Evolutionary conservation across 2,329 filamentous ascomycete genomes (phyloP).

Genomic region (Hypocreales sp.): DNA sequence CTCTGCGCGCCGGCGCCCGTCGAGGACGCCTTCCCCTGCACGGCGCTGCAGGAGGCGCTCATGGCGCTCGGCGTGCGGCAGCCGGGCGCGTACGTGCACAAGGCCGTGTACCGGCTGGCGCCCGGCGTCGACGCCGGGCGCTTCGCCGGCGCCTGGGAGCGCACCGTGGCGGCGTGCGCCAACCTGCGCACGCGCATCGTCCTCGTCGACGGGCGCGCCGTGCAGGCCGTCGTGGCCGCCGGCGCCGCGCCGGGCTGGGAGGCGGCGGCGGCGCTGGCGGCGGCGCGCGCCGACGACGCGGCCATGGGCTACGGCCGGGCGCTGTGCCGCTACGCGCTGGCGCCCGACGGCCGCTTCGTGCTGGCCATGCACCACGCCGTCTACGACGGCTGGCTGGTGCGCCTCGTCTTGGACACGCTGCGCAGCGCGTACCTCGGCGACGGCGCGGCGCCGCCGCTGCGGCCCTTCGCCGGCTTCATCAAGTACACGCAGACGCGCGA

Average conservation of each 20-base stretch:
- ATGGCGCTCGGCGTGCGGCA: slow-evolving; percentile 36
- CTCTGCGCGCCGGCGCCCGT: slow-evolving; percentile 7
- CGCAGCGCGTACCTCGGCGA: neutral
- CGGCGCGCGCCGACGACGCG: too few species aligned
- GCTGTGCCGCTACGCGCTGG: slow-evolving; percentile 28
- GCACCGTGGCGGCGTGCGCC: slow-evolving; percentile 18
- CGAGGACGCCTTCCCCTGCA: slow-evolving; percentile 39
- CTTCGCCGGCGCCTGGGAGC: slow-evolving; percentile 26
- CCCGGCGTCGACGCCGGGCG: slow-evolving; percentile 17
- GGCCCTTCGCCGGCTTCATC: neutral
- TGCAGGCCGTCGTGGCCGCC: slow-evolving; percentile 33
- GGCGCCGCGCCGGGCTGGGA: slow-evolving; percentile 20
- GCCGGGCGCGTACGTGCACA: slow-evolving; percentile 35
- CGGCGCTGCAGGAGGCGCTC: slow-evolving; percentile 36
- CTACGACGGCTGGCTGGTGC: neutral
- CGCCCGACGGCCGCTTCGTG: slow-evolving; percentile 12
- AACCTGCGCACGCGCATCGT: slow-evolving; percentile 34
- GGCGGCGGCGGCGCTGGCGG: slow-evolving; percentile 18
- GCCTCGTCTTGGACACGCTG: neutral
- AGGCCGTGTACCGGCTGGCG: slow-evolving; percentile 27
- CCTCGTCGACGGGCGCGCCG: slow-evolving; percentile 25
- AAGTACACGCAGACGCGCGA: neutral
- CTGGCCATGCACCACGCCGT: neutral
- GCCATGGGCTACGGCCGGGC: slow-evolving; percentile 30
- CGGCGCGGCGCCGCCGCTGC: neutral